phyloP scores from a whole-genome alignment of 2,329 filamentous ascomycete species.

The Calonectria fujianensis region DNA sequence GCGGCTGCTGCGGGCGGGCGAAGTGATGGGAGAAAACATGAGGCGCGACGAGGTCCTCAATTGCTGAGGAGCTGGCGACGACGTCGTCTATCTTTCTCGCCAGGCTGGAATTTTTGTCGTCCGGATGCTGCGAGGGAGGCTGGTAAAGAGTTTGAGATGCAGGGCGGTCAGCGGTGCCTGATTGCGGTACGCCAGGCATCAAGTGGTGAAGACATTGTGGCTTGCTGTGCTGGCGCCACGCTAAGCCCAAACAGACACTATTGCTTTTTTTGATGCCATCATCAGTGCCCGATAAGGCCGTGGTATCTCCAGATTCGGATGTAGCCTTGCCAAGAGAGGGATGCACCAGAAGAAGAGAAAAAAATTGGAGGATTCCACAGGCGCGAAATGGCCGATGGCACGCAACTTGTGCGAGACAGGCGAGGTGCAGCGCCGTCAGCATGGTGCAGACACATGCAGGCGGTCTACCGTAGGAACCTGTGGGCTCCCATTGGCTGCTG shows the following conservation, averaged over 20 bases:
- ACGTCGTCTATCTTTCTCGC: neutral
- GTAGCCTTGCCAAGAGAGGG: neutral
- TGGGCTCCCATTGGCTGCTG: neutral
- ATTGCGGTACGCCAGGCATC: slow-evolving; percentile 7
- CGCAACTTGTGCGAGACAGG: neutral
- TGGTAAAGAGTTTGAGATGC: slow-evolving; percentile 19
- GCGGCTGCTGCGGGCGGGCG: neutral
- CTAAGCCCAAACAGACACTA: slow-evolving; percentile 11
- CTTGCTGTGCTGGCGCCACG: slow-evolving; percentile 18
- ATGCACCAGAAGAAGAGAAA: neutral
- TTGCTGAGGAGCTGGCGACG: neutral
- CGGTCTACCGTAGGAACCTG: neutral
- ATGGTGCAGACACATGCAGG: neutral
- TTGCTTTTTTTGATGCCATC: slow-evolving; percentile 5
- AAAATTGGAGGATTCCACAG: neutral
- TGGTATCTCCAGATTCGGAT: neutral
- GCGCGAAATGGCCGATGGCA: neutral
- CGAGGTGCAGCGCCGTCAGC: neutral
- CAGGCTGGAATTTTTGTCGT: slow-evolving; percentile 11
- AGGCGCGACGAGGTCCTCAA: neutral
- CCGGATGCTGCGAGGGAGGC: slow-evolving; percentile 12
- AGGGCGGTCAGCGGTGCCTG: slow-evolving; percentile 19
- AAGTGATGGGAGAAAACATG: neutral
- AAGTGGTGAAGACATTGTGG: slow-evolving; percentile 14
- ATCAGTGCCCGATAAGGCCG: neutral